A percentile compares a stretch with the other conserved stretches of the same genome.
Conservation (phyloP, 768 basidiomycete genomes). For the Clitopilus hobsonii region DNA sequence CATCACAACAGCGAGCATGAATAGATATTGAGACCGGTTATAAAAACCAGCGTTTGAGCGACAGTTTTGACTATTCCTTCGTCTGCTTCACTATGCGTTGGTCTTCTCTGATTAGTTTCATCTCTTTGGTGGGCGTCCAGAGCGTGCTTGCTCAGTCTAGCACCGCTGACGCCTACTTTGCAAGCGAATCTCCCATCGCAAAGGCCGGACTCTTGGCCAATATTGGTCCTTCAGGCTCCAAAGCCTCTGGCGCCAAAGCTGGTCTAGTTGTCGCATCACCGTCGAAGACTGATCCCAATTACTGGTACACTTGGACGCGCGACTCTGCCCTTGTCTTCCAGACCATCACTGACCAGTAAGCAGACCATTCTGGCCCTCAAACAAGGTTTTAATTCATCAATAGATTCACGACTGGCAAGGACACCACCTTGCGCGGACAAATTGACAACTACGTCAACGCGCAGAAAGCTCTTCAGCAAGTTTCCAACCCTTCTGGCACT, state of each 20-base stretch:
- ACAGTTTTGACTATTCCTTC: neutral
- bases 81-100: slow-evolving; percentile 14
- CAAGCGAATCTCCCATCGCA: slow-evolving; percentile 22
- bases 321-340: slow-evolving; percentile 66
- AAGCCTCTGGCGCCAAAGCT: slow-evolving; percentile 39
- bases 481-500: slow-evolving; percentile 62
- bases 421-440: slow-evolving; percentile 38
- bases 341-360: slow-evolving; percentile 35
- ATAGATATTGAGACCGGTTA: neutral
- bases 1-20: neutral
- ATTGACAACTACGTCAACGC: slow-evolving; percentile 55
- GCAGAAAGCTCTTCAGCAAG: slow-evolving; percentile 51
- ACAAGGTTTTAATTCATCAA: neutral
- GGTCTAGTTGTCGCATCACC: slow-evolving; percentile 50
- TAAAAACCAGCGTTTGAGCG: neutral
- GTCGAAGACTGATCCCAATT: slow-evolving; percentile 42
- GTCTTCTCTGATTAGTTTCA: slow-evolving; percentile 9
- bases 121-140: slow-evolving; percentile 9
- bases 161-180: slow-evolving; percentile 17
- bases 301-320: slow-evolving; percentile 64
- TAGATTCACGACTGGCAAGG: slow-evolving; percentile 40
- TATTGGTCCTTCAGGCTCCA: slow-evolving; percentile 46
- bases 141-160: slow-evolving; percentile 14
- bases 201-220: slow-evolving; percentile 51
- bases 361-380: no score